Evolutionary conservation across 208 protist genomes (phyloP), one percentile per base, ranked within the genome.

Genomic region (Trypanosoma platydactyli): DNA sequence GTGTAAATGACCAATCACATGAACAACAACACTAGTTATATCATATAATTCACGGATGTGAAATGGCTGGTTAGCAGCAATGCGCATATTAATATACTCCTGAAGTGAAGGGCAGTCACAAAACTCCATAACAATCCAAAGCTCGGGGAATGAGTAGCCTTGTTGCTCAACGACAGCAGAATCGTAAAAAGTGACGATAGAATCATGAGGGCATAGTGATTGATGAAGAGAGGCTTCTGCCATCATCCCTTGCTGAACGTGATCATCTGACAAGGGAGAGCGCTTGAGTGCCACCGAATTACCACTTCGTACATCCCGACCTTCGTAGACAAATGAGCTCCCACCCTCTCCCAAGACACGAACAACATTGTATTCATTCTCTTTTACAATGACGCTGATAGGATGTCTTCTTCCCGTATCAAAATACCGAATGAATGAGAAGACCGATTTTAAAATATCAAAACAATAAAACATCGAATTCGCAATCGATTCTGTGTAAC

Each of bases 51-150:
- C 83, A 29, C 70, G 49, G 41, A 81, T 22, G 18, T 68, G 71
- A 59, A 88, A 80, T n/a, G 65, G 38, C 18, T 80, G 75, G 3
- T 71, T 73, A 12, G 65, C 71, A 45, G 52, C 60, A 53, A 89
- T 77, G 25, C 71, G 74, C 41, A 79, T 83, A 64, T 84, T 88
- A 42, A 91, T 77, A 66, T 87, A 91, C 18, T 78, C 72, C 68
- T 88, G 80, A 42, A 89, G 53, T 18, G 83, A 83, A 20, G 83
- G 81, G 6, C 74, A 75, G 2, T 79, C 64, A 62, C 80, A 92
- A 18, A 81, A 77, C 49, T 89, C 86, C 83, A 92, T 89, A 27
- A 80, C 79, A 41, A 88, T 77, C 83, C 86, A 92, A 64, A 89
- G 73, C 66, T 92, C 83, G 20, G 83, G 83, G 46, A 83, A 33